Conservation (phyloP, 2,329 filamentous ascomycete genomes). For the Penicillium hesseltinei region DNA sequence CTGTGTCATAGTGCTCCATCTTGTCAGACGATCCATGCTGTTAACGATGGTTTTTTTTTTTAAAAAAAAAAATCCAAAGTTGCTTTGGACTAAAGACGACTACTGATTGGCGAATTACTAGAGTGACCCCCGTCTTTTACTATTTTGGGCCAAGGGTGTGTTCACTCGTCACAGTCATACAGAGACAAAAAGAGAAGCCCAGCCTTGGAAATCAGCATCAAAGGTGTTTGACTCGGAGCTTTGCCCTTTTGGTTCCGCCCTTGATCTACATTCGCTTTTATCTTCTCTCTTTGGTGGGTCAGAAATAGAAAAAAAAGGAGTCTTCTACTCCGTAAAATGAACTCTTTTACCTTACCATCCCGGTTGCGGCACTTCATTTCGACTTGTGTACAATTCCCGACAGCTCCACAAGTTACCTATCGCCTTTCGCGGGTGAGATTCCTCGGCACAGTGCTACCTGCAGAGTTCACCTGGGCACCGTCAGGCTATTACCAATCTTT, state of each 20-base stretch:
- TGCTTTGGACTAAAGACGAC: not conserved
- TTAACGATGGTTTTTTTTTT: not conserved
- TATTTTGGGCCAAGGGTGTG: not conserved
- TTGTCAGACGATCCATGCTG: constrained; percentile 5
- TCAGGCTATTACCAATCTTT: constrained; percentile 1
- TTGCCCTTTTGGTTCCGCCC: constrained; percentile 10
- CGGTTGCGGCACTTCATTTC: constrained; percentile 10
- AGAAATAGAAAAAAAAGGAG: constrained; percentile 4
- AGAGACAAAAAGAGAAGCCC: not conserved
- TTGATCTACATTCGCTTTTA: constrained; percentile 19
- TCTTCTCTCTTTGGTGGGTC: constrained; percentile 14
- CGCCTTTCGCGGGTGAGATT: constrained; percentile 7
- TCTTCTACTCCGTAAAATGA: not conserved
- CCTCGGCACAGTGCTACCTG: constrained; percentile 16
- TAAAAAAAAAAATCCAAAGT: not conserved
- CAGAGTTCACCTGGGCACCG: constrained; percentile 9
- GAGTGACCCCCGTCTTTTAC: constrained; percentile 1
- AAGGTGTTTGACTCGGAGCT: constrained; percentile 8
- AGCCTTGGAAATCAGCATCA: constrained; percentile 1
- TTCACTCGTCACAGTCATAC: constrained; percentile 20
- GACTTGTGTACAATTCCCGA: constrained; percentile 7
- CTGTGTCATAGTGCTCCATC: constrained; percentile 7
- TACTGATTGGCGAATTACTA: not conserved
- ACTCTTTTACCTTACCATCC: constrained; percentile 3
- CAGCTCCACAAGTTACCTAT: constrained; percentile 17